Evolutionary conservation across 176 grass and related monocot species (phyloP), one percentile per base, ranked within the genome.

Genomic region (Juncus inflexus): DNA sequence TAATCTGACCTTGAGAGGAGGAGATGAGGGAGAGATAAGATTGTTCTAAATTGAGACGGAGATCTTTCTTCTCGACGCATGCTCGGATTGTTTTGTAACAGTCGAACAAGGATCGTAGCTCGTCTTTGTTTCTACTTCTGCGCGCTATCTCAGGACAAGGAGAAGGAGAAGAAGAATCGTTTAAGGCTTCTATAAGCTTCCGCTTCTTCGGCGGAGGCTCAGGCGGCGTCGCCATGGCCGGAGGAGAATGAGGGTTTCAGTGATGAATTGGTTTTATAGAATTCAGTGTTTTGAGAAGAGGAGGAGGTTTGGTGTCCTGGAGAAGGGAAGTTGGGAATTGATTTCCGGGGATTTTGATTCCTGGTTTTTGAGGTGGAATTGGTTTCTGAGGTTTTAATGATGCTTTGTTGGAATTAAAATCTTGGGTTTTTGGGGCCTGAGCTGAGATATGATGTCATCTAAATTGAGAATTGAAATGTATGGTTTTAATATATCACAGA

Each of bases 141-240:
- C 63, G 86, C 9, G 73, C 38, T 63, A 72, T 59, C 42, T 87
- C 90, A 55, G 65, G 56, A 58, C 75, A 58, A 50, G 61, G 71
- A 3, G 86, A 76, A 10, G 83, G 52, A 5, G 69, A 10, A 40
- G 78, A 56, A 13, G 50, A 59, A 9, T 58, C 51, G 19, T 49
- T 57, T 75, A 83, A 76, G 72, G 79, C 42, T 1, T 85, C 87
- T 15, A 76, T 64, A 40, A 88, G 35, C 77, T 74, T 96, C 63
- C 91, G 69, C 74, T 96, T 96, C 87, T 96, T 96, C 47, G 87
- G 87, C 55, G 84, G 91, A 56, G 88, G 87, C 70, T 96, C 91
- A 43, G 59, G 62, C 73, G 77, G 49, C 52, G 83, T 69, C 72
- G 74, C 65, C 83, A 90, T 90, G 78, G 74, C 72, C 64, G 57